phyloP scores from a whole-genome alignment of 2,329 filamentous ascomycete species.

The Corynespora cassiicola region DNA sequence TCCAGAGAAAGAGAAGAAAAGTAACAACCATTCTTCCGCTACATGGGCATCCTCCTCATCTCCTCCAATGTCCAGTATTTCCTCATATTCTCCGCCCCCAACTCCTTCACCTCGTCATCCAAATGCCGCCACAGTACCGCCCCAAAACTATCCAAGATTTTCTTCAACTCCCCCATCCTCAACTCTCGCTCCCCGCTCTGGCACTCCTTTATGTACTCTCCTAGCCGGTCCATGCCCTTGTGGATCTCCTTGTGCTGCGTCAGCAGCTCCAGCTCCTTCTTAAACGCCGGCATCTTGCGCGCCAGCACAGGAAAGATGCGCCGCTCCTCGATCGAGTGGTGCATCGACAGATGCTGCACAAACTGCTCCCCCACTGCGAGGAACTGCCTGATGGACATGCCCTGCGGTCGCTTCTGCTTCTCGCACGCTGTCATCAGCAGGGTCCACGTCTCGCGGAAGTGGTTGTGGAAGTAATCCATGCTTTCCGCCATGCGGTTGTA shows the following conservation, averaged over 20 bases:
- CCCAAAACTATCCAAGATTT: slow-evolving; percentile 79
- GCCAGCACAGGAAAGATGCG: slow-evolving; percentile 83
- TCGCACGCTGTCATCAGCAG: slow-evolving; percentile 71
- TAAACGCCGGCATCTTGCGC: slow-evolving; percentile 79
- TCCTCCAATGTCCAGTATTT: slow-evolving; percentile 81
- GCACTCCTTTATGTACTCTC: slow-evolving; percentile 70
- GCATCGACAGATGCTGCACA: slow-evolving; percentile 71
- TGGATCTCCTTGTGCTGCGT: slow-evolving; percentile 83
- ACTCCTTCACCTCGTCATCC: slow-evolving; percentile 79
- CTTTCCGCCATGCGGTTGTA: slow-evolving; percentile 77
- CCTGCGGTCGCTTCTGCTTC: slow-evolving; percentile 63
- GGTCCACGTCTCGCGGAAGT: slow-evolving; percentile 65
- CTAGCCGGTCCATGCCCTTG: slow-evolving; percentile 71
- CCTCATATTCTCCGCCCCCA: slow-evolving; percentile 88
- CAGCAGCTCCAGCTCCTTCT: slow-evolving; percentile 68
- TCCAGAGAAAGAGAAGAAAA: too few relatives aligned
- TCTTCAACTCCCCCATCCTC: slow-evolving; percentile 65
- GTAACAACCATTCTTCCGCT: too few relatives aligned
- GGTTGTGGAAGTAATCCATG: slow-evolving; percentile 71
- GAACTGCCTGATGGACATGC: slow-evolving; percentile 73
- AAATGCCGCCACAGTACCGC: slow-evolving; percentile 81
- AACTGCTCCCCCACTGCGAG: slow-evolving; percentile 73
- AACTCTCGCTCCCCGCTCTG: slow-evolving; percentile 67
- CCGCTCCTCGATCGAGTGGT: slow-evolving; percentile 84
- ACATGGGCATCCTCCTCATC: slow-evolving; percentile 74